Conservation (phyloP, 768 basidiomycete genomes). For the Imleria badia region DNA sequence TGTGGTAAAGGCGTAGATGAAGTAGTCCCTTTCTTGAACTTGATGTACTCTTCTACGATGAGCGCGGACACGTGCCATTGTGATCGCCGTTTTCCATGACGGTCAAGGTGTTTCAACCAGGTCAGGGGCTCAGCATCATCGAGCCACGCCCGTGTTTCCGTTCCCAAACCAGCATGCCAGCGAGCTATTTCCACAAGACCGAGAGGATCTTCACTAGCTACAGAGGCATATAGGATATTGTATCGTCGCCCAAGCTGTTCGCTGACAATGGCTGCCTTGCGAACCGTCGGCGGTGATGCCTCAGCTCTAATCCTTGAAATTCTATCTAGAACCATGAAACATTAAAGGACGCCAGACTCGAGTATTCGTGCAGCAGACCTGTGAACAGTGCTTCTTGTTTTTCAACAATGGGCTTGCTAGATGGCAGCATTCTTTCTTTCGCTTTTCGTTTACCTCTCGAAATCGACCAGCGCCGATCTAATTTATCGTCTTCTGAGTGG, state of each 20-base stretch:
- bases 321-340: constrained; percentile 44
- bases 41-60: constrained; percentile 64
- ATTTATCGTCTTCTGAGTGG: constrained; percentile 50
- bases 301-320: constrained; percentile 51
- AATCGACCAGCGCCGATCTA: constrained; percentile 65
- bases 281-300: constrained; percentile 51
- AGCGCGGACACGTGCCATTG: constrained; percentile 69
- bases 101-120: constrained; percentile 70
- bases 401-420: constrained; percentile 47
- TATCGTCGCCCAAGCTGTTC: constrained; percentile 71
- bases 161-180: constrained; percentile 60
- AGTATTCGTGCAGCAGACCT: constrained; percentile 39
- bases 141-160: constrained; percentile 47
- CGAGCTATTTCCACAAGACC: constrained; percentile 52
- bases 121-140: constrained; percentile 69
- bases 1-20: constrained; percentile 14
- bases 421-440: constrained; percentile 45
- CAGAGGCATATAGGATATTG: constrained; percentile 44
- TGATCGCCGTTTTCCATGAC: constrained; percentile 40
- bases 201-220: constrained; percentile 34
- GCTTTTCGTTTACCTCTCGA: constrained; percentile 53
- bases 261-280: constrained; percentile 62
- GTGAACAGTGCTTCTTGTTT: constrained; percentile 59
- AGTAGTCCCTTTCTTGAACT: constrained; percentile 35
- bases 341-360: neutral